Base-by-base conservation (phyloP, 2,329 filamentous ascomycete species). In the Colletotrichum sp. region DNA sequence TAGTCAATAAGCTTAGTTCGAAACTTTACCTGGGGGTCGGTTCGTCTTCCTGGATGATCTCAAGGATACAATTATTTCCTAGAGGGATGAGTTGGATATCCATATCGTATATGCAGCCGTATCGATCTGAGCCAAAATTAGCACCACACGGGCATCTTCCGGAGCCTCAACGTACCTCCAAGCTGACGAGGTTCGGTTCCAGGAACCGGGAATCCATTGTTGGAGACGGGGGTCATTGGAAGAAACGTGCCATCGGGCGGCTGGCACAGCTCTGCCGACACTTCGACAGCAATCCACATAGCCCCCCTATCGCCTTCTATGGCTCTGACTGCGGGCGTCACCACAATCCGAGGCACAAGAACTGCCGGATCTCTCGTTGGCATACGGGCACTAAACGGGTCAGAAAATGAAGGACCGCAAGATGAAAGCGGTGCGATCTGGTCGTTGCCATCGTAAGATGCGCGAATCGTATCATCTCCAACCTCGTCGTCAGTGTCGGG, bases 281-380 rank as follows among this genome's bases (percentile, higher is more conserved):
- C 78, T 79, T 91, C 86, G 67, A 91, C 83, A 5, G 88, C 87
- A 3, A 83, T 86, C 89, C 87, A 91, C n/a, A 90, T 77, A 13
- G 78, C 82, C 36, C 81, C 79, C 48, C 80, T 79, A 5, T 81
- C 82, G 48, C 83, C 80, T 8, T 83, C 80, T 1, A 87, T 79
- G 2, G 82, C 79, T 7, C 81, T 82, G 8, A 82, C 79, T 65
- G 89, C 87, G 2, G 88, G 84, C 0, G 84, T 88, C 28, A 89
- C 84, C 19, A 81, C 79, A 28, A 91, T 83, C 32, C 82, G 81
- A 6, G 88, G 89, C 7, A 84, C 82, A 16, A 90, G 80, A 8
- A 89, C 80, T 44, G 80, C 34, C 44, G 34, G 22, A 5, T 72
- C 61, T 12, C 16, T 22, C 32, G 22, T 36, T 36, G 39, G 27